Base-by-base conservation (phyloP, 352 stramenopile genomes). In the Phytophthora pinifolia region DNA sequence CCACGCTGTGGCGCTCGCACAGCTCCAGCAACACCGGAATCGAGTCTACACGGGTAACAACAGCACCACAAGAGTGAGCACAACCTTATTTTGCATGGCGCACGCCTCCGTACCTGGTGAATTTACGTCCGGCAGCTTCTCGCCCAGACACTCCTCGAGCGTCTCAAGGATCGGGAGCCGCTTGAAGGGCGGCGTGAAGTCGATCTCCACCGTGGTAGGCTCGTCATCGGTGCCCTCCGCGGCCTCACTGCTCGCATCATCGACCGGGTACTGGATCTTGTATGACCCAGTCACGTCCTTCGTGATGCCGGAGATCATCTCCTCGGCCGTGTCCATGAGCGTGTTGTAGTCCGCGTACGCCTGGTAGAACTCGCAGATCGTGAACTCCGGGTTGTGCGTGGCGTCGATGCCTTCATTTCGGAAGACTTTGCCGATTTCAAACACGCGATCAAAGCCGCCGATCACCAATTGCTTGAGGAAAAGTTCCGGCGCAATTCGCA, bases 321-420 rank as follows among this genome's bases (percentile, higher is more conserved):
- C 91, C 73, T 99, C 97, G 6, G 96, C 97, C 73, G 98, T 98
- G 41, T 92, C 77, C 96, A 99, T 99, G 27, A 99, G 77, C 58
- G 98, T 93, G 63, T 99, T 76, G 83, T 99, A 99, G 72, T 99
- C 97, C 6, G 96, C 97, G 67, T 99, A 99, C 7, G 97, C 97
- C 76, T 96, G 77, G 72, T 99, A 99, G 65, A 99, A 99, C 80
- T 99, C 97, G 67, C 96, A 98, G 5, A 98, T 99, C 5, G 97
- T 99, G 72, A 99, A 99, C 77, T 99, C 97, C 7, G 97, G 97
- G 68, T 99, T 99, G 84, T 99, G 97, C 6, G 96, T 99, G 47
- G 98, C 78, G 67, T 99, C 96, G 56, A 99, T 82, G 46, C 83
- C 83, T 83, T 99, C 97, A 69, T 99, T 99, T 34, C 97, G 87